Evolutionary conservation across 768 basidiomycete genomes (phyloP).

Genomic region (Mycena vulgaris): DNA sequence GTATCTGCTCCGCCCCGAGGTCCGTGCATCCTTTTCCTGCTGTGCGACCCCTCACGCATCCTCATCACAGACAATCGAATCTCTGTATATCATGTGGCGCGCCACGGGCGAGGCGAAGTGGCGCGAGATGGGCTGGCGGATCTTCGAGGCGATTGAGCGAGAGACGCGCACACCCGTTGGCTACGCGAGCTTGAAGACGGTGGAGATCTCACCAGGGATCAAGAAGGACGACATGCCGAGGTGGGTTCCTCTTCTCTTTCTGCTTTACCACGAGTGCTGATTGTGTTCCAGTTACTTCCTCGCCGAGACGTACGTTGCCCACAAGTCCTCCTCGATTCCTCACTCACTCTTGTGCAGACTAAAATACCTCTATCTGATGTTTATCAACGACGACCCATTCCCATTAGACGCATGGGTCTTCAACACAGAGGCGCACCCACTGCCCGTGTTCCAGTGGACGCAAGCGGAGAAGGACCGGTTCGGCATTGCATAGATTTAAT

Average conservation of each 20-base stretch:
- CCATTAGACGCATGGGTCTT: constrained; percentile 73
- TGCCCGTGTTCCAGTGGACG: constrained; percentile 80
- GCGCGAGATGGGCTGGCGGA: constrained; percentile 80
- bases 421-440: constrained; percentile 83
- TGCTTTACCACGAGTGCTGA: not conserved
- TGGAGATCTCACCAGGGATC: constrained; percentile 57
- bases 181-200: constrained; percentile 72
- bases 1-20: constrained; percentile 83
- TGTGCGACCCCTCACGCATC: not conserved
- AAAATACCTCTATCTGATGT: constrained; percentile 83
- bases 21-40: constrained; percentile 47
- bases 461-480: constrained; percentile 63
- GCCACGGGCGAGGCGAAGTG: constrained; percentile 77
- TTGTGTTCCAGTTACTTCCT: constrained; percentile 59
- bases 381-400: constrained; percentile 73
- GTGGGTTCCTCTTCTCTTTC: constrained; percentile 53
- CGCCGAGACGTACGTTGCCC: constrained; percentile 60
- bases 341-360: constrained; percentile 55
- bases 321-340: not conserved
- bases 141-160: constrained; percentile 77
- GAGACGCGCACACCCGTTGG: constrained; percentile 71
- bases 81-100: constrained; percentile 79
- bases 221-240: constrained; percentile 81
- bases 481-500: constrained; percentile 46
- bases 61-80: constrained; percentile 75